phyloP scores from a whole-genome alignment of 2,329 filamentous ascomycete genomes.

The Colletotrichum sp. region DNA sequence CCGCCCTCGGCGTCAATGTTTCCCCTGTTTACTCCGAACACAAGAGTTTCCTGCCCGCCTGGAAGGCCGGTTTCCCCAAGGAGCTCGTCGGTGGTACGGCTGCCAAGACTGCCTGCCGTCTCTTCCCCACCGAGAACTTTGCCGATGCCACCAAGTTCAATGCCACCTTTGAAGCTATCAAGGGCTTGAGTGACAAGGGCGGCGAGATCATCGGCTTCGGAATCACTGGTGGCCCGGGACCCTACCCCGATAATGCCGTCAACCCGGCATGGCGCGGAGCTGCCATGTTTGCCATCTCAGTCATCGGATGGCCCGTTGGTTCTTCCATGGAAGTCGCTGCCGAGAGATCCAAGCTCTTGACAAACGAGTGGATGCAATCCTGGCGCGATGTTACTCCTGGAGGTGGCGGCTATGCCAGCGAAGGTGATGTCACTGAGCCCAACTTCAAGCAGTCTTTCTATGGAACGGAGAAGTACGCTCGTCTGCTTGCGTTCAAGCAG shows the following conservation, averaged over 20 bases:
- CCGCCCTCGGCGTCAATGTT: conserved; percentile 29
- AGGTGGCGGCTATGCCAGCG: conserved; percentile 31
- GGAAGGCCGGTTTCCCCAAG: conserved; percentile 25
- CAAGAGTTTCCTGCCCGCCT: conserved; percentile 28
- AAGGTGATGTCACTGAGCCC: conserved; percentile 33
- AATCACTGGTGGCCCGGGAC: conserved; percentile 34
- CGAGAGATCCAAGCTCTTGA: conserved; percentile 29
- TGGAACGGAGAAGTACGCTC: conserved; percentile 30
- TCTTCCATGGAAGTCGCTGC: neutral
- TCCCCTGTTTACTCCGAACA: conserved; percentile 27
- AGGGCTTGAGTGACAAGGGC: conserved; percentile 41
- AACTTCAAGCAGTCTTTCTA: conserved; percentile 33
- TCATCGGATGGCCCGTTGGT: neutral
- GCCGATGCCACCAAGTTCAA: conserved; percentile 26
- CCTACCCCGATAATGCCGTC: conserved; percentile 35
- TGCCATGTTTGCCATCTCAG: conserved; percentile 35
- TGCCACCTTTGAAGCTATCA: conserved; percentile 38
- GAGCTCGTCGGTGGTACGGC: conserved; percentile 12
- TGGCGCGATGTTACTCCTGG: conserved; percentile 30
- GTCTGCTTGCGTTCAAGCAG: conserved; percentile 30
- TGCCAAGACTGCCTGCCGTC: conserved; percentile 6
- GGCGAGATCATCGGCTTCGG: conserved; percentile 45
- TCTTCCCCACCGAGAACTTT: conserved; percentile 5
- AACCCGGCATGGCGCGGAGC: conserved; percentile 51
- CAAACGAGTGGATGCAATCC: conserved; percentile 31